Evolutionary conservation across 2,329 filamentous ascomycete species (phyloP).

Genomic region (Chrysoporthe austroafricana): DNA sequence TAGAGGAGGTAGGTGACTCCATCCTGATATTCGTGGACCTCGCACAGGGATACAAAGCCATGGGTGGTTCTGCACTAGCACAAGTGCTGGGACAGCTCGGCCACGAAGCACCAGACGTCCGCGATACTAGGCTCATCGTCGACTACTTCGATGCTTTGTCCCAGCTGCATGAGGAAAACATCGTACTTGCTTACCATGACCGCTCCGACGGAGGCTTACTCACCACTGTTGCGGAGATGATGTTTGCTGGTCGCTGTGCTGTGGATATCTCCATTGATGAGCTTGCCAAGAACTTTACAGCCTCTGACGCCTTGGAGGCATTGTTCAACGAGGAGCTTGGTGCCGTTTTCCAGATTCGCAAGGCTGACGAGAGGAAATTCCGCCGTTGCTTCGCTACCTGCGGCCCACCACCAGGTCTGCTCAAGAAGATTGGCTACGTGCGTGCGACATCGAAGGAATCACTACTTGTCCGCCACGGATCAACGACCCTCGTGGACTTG

Average conservation of each 20-base stretch:
- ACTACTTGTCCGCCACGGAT: constrained; percentile 74
- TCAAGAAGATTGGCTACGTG: constrained; percentile 83
- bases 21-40: constrained; percentile 91
- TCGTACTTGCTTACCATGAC: constrained; percentile 92
- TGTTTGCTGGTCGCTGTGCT: constrained; percentile 93
- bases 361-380: constrained; percentile 82
- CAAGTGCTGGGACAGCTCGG: constrained; percentile 89
- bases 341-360: constrained; percentile 92
- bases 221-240: constrained; percentile 93
- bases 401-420: constrained; percentile 78
- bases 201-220: constrained; percentile 90
- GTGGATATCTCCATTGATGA: constrained; percentile 83
- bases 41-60: constrained; percentile 74
- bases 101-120: constrained; percentile 82
- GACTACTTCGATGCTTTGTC: constrained; percentile 90
- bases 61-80: constrained; percentile 89
- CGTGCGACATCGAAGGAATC: constrained; percentile 72
- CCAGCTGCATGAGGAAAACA: constrained; percentile 61
- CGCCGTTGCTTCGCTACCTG: constrained; percentile 89
- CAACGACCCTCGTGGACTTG: constrained; percentile 69
- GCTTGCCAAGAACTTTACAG: constrained; percentile 64
- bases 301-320: constrained; percentile 70
- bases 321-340: constrained; percentile 97
- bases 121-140: constrained; percentile 76
- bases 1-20: constrained; percentile 87